Conservation (phyloP, 2,329 filamentous ascomycete genomes). For the Drechslerella dactyloides region DNA sequence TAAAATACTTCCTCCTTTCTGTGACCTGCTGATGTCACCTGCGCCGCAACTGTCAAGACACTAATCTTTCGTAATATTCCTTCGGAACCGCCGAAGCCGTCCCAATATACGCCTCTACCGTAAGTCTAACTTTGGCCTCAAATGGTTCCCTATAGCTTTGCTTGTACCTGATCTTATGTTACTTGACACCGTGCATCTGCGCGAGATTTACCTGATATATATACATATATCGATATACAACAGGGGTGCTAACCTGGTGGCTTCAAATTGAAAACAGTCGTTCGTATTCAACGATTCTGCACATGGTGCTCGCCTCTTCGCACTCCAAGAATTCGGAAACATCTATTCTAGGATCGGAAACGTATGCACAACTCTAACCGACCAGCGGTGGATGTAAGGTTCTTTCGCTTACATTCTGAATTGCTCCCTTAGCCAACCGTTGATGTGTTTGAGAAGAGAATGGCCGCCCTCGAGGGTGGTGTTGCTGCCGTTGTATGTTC, state of each 20-base stretch:
- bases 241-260: slow-evolving; percentile 22
- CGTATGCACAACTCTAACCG: slow-evolving; percentile 61
- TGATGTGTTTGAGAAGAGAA: slow-evolving; percentile 94
- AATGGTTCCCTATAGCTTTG: background rate
- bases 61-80: too few species aligned
- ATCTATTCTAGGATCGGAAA: slow-evolving; percentile 98
- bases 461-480: slow-evolving; percentile 93
- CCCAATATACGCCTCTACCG: slow-evolving; percentile 93
- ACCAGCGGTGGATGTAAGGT: background rate
- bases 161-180: background rate
- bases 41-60: too few species aligned
- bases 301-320: slow-evolving; percentile 91
- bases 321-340: slow-evolving; percentile 95
- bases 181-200: too few species aligned
- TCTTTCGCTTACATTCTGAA: slow-evolving; percentile 9
- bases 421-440: slow-evolving; percentile 73
- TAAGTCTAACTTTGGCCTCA: slow-evolving; percentile 56
- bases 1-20: background rate
- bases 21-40: too few species aligned
- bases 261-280: slow-evolving; percentile 65
- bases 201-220: background rate
- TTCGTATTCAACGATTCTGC: slow-evolving; percentile 95
- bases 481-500: slow-evolving; percentile 70
- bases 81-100: slow-evolving; percentile 70
- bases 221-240: slow-evolving; percentile 8